Evolutionary conservation across 2,329 filamentous ascomycete species (phyloP).

Genomic region (Microcyclosporella mali): DNA sequence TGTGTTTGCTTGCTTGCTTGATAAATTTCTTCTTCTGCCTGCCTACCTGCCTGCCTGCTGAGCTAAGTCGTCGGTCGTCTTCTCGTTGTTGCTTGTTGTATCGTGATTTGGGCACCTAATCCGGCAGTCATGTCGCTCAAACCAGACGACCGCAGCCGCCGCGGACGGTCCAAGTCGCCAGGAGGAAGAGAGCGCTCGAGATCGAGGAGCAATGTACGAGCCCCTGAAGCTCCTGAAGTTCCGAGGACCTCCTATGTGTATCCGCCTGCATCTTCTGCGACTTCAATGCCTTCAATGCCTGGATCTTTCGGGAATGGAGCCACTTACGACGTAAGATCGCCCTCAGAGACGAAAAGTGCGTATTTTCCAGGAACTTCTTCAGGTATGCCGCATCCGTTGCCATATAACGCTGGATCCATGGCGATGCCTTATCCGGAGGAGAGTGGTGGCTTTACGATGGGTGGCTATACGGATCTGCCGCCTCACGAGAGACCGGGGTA

Average conservation of each 20-base stretch:
- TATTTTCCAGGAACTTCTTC: slow-evolving; percentile 12
- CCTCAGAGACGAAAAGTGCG: slow-evolving; percentile 15
- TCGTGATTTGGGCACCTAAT: too few species aligned
- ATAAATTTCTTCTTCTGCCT: too few species aligned
- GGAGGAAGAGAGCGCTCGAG: slow-evolving; percentile 31
- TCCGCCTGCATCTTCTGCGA: slow-evolving; percentile 13
- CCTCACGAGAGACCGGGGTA: slow-evolving; percentile 40
- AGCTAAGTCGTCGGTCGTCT: too few species aligned
- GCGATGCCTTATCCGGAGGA: slow-evolving; percentile 25
- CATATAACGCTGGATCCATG: slow-evolving; percentile 11
- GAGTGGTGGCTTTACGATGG: slow-evolving; percentile 37
- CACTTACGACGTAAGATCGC: slow-evolving; percentile 38
- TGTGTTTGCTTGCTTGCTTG: too few species aligned
- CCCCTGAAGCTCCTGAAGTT: slow-evolving; percentile 27
- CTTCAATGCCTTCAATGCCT: slow-evolving; percentile 18
- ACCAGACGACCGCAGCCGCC: slow-evolving; percentile 36
- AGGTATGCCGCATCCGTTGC: slow-evolving; percentile 8
- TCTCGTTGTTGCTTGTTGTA: too few species aligned
- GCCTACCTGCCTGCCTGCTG: too few species aligned
- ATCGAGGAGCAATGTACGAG: slow-evolving; percentile 36
- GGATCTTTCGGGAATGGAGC: slow-evolving; percentile 23
- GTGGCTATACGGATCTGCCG: slow-evolving; percentile 40
- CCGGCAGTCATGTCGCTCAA: slow-evolving; percentile 31
- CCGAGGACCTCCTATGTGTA: slow-evolving; percentile 22
- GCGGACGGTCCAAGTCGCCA: slow-evolving; percentile 40